Evolutionary conservation across 352 stramenopile species (phyloP), one percentile per base, ranked within the genome.

Genomic region (Pythium phragmitis): DNA sequence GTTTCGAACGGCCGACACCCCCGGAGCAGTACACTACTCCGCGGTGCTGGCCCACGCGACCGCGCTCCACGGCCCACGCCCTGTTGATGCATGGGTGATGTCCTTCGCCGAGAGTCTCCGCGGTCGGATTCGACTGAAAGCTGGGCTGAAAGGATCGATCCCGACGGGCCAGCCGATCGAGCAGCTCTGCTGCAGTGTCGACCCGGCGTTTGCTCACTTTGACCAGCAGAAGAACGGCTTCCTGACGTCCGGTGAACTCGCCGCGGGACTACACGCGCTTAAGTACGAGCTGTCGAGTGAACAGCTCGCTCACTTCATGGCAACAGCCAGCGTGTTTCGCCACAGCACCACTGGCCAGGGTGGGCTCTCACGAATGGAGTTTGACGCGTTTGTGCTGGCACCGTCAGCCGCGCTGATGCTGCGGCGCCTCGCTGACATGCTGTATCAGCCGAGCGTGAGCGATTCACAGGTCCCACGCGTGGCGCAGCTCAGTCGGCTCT

Each of bases 321-420:
- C 50, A 2, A 61, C 51, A 11, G 76, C 87, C 17, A 69, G 68
- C 16, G 63, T 89, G 7, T 89, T 89, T 30, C 67, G 70, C 30
- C 76, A 84, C 26, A 63, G 33, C 16, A 67, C 34, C 7, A 39
- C 51, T 7, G 55, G 49, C 17, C 75, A 62, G 16, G 57, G 45
- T 7, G 69, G 69, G 0, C 28, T 92, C 11, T 92, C 85, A 17
- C 75, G 85, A 42, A 87, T 84, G 57, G 85, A 94, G 56, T 94
- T 94, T 55, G 85, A 94, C 63, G 74, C 82, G 0, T 94, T 92
- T 60, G 79, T 87, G 28, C 41, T 94, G 26, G 82, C 90, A 47
- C 82, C 82, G 0, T 75, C 76, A 13, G 76, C 67, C 7, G 47
- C 34, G n/a, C 42, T 57, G 1, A 45, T 82, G 12, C 33, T 92